Base-by-base conservation (phyloP, 1,284 basidiomycete species). In the Jaminaea rosea region DNA sequence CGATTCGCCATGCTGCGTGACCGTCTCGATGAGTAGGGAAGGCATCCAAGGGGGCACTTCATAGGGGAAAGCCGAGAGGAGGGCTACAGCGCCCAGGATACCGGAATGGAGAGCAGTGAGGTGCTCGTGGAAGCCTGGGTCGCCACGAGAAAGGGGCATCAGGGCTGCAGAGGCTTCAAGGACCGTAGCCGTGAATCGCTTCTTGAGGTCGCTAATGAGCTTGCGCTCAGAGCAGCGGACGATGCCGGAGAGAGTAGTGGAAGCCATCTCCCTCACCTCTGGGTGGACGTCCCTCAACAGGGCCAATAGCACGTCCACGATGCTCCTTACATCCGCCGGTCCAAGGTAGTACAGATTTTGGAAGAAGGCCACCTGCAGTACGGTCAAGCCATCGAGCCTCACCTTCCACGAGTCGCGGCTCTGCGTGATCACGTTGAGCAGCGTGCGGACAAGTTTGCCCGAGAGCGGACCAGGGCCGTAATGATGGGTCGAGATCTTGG, bases 161-260 rank as follows among this genome's bases (percentile, higher is more conserved):
- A 76, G 19, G 1, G 44, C 21, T 5, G 39, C 23, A n/a, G n/a
- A n/a, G 15, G 5, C 7, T 8, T 15, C 9, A 3, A 50, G n/a
- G 17, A 65, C 67, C 2, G 48, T 49, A 9, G 41, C 53, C 6
- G 63, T 69, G 46, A 73, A 73, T 8, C 60, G 50, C 28, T 58
- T 28, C 47, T 62, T 66, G 62, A 97, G 47, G 4, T 85, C 84
- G 46, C 87, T 77, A 63, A 97, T 91, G 66, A 85, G 87, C 55
- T 87, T 82, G 50, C 92, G 81, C 73, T 96, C 90, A 10, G 90
- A 93, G 70, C 90, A 94, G 58, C 93, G 81, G 31, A 98, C 82
- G 60, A 98, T 84, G 19, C 89, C 87, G 17, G 87, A 86, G 28
- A 98, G 78, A 36, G 88, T 87, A 5, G 62, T 60, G 8, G 65